Evolutionary conservation across 1,284 basidiomycete species (phyloP).

Genomic region (Ceratobasidium sp.): DNA sequence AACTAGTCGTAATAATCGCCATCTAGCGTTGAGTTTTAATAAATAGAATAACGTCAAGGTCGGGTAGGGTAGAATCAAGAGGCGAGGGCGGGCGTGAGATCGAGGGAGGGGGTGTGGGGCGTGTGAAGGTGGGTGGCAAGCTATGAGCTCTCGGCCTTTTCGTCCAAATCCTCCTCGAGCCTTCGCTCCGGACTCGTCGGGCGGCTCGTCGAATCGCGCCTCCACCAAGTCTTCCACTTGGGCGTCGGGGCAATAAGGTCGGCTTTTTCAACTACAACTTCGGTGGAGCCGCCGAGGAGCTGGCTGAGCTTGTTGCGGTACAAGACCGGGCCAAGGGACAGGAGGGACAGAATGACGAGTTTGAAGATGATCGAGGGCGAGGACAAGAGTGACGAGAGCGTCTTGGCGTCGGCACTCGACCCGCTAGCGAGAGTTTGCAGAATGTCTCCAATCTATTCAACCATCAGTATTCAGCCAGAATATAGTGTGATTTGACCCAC

Average conservation of each 20-base stretch:
- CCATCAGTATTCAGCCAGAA: constrained; percentile 27
- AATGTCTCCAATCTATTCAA: constrained; percentile 74
- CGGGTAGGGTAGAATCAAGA: neutral
- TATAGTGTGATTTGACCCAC: constrained; percentile 50
- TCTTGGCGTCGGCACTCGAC: constrained; percentile 68
- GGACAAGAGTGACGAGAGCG: constrained; percentile 71
- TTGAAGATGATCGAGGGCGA: constrained; percentile 75
- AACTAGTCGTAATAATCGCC: neutral
- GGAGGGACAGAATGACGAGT: constrained; percentile 70
- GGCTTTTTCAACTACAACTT: neutral
- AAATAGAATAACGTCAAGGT: neutral
- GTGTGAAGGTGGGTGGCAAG: neutral
- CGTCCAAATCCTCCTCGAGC: constrained; percentile 23
- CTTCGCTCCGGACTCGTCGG: constrained; percentile 18
- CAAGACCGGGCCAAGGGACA: constrained; percentile 79
- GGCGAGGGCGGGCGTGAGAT: neutral
- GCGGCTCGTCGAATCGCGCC: neutral
- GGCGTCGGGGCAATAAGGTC: neutral
- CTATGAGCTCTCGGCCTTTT: constrained; percentile 1
- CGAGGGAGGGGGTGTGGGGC: too few species aligned
- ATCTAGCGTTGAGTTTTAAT: neutral
- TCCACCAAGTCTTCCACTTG: constrained; percentile 29
- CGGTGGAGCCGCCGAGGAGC: constrained; percentile 50
- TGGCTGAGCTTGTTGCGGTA: constrained; percentile 66
- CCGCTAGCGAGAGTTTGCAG: constrained; percentile 65